A percentile compares a stretch with the other conserved stretches of the same genome.
Evolutionary conservation across 1,284 basidiomycete species (phyloP).

Genomic region (Caloboletus inedulis): DNA sequence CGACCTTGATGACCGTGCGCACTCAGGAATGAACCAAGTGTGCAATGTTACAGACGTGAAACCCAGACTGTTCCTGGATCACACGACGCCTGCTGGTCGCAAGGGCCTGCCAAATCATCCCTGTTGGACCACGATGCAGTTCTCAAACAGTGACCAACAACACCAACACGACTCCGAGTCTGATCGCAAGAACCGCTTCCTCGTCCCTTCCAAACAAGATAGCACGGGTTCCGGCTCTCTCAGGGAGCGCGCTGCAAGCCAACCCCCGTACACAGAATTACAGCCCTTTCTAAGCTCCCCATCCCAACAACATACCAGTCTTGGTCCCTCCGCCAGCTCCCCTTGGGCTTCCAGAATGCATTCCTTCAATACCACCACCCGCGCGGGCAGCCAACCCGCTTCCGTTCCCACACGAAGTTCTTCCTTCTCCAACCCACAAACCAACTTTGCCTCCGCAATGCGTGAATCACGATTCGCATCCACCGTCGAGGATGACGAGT

Average conservation of each 20-base stretch:
- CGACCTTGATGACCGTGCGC: conserved; percentile 3
- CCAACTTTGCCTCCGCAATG: conserved; percentile 58
- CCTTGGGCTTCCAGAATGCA: conserved; percentile 44
- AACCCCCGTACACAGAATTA: conserved; percentile 56
- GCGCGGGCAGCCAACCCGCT: conserved; percentile 32
- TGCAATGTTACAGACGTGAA: conserved; percentile 3
- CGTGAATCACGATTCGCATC: conserved; percentile 61
- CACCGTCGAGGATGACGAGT: conserved; percentile 73
- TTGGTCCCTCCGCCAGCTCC: conserved; percentile 38
- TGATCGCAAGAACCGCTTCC: conserved; percentile 50
- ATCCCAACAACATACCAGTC: conserved; percentile 44
- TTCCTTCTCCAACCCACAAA: conserved; percentile 59
- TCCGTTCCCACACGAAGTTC: conserved; percentile 59
- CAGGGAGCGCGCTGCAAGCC: conserved; percentile 62
- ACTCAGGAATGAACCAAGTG: background rate
- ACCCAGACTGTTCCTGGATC: conserved; percentile 15
- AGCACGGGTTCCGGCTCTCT: conserved; percentile 4
- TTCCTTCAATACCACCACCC: conserved; percentile 35
- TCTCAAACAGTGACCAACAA: conserved; percentile 19
- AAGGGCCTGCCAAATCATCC: background rate
- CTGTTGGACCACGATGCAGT: conserved; percentile 16
- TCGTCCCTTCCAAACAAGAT: conserved; percentile 32
- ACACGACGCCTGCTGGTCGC: conserved; percentile 12
- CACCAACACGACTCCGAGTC: conserved; percentile 15
- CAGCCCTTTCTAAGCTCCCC: conserved; percentile 51